A percentile compares a stretch with the other conserved stretches of the same genome.
These are phyloP conservation scores for Puccinia coronata DNA, from an alignment of 1,284 basidiomycete species.

Conservation along the genomic window DNA sequence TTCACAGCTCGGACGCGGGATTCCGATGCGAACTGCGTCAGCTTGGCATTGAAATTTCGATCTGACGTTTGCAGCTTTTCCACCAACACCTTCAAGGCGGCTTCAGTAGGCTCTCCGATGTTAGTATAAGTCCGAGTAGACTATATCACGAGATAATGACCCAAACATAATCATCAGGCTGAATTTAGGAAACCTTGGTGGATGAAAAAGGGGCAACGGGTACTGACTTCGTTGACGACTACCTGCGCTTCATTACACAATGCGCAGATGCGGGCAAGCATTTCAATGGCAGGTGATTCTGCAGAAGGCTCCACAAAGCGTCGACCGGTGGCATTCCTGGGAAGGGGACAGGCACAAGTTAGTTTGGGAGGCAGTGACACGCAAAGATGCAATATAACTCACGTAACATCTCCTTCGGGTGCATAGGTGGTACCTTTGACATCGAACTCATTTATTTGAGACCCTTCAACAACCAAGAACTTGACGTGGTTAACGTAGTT, in stretches of 20 bases:
- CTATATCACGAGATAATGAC: conserved; percentile 60
- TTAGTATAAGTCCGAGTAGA: conserved; percentile 78
- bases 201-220: not conserved
- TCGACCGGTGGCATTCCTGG: conserved; percentile 31
- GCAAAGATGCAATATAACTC: conserved; percentile 31
- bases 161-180: not conserved
- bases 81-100: conserved; percentile 85
- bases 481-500: conserved; percentile 55
- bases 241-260: conserved; percentile 90
- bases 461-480: conserved; percentile 73
- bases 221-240: conserved; percentile 71
- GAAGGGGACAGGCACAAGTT: not conserved
- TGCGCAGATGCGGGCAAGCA: conserved; percentile 80
- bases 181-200: conserved; percentile 24
- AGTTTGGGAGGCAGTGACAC: not conserved
- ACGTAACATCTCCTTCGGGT: conserved; percentile 71
- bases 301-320: conserved; percentile 43
- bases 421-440: conserved; percentile 89
- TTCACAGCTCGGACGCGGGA: conserved; percentile 74
- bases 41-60: conserved; percentile 62
- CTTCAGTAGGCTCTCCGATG: conserved; percentile 95
- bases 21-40: conserved; percentile 66
- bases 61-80: conserved; percentile 71
- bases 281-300: conserved; percentile 48
- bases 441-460: conserved; percentile 68